A percentile compares a stretch with the other conserved stretches of the same genome.
phyloP scores from a whole-genome alignment of 768 basidiomycete genomes.

The Trametes punicea region DNA sequence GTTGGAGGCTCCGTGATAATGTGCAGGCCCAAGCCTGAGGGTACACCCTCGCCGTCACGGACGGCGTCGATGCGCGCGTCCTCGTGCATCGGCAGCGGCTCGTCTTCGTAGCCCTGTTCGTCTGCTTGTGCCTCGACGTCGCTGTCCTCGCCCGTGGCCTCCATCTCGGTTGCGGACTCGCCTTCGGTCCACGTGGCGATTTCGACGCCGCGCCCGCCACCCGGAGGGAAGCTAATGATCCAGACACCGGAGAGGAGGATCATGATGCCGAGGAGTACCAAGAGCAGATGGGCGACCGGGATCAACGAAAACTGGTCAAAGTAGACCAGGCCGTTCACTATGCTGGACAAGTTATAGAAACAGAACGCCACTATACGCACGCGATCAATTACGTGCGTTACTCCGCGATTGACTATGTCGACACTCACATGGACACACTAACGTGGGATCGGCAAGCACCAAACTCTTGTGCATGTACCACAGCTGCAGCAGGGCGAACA shows the following conservation, averaged over 20 bases:
- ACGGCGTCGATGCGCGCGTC: neutral
- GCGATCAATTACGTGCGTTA: neutral
- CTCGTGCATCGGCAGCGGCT: constrained; percentile 28
- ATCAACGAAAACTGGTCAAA: constrained; percentile 82
- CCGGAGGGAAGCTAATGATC: constrained; percentile 78
- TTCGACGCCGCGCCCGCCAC: constrained; percentile 49
- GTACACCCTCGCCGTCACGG: constrained; percentile 5
- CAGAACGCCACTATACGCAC: constrained; percentile 76
- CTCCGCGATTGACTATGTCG: neutral
- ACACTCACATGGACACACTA: constrained; percentile 79
- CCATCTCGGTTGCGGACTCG: constrained; percentile 30
- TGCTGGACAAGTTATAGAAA: constrained; percentile 91
- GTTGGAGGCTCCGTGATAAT: constrained; percentile 18
- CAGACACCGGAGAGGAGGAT: constrained; percentile 85
- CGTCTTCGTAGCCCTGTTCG: constrained; percentile 26
- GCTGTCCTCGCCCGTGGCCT: constrained; percentile 13
- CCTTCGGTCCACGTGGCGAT: constrained; percentile 42
- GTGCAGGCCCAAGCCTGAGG: constrained; percentile 9
- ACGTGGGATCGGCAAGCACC: constrained; percentile 76
- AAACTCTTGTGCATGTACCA: constrained; percentile 84
- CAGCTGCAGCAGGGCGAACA: constrained; percentile 76
- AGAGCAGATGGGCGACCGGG: constrained; percentile 58
- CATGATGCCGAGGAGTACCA: constrained; percentile 75
- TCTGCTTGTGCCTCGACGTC: constrained; percentile 24
- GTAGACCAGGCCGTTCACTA: constrained; percentile 86